Conservation (phyloP, 2,329 filamentous ascomycete genomes). For the Rasamsonia emersonii region DNA sequence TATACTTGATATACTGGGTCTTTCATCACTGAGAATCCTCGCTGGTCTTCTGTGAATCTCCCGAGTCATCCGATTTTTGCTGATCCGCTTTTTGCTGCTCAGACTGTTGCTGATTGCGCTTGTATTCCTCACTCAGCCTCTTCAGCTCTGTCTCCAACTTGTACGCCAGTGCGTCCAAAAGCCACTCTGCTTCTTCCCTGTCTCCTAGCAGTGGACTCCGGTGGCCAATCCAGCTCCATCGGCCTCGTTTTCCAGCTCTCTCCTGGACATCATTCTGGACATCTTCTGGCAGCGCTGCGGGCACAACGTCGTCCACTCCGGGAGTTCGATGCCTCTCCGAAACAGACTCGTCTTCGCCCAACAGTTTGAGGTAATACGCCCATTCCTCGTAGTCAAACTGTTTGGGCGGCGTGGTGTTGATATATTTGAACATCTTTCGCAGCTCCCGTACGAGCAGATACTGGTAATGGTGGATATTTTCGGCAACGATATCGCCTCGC, state of each 20-base stretch:
- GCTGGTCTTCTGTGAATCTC: no score
- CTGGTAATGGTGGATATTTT: slow-evolving; percentile 43
- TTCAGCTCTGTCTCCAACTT: slow-evolving; percentile 31
- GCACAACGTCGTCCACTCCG: background rate
- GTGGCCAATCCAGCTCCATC: slow-evolving; percentile 35
- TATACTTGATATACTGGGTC: no score
- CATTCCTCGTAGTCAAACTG: slow-evolving; percentile 36
- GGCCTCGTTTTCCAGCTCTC: slow-evolving; percentile 5
- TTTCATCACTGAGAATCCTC: no score
- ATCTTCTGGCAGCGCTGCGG: slow-evolving; percentile 3
- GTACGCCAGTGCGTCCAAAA: slow-evolving; percentile 30
- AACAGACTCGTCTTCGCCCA: slow-evolving; percentile 38
- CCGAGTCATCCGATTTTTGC: no score
- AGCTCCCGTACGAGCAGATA: slow-evolving; percentile 31
- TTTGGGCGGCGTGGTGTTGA: slow-evolving; percentile 23
- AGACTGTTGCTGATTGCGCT: no score
- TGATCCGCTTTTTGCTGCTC: slow-evolving; percentile 2
- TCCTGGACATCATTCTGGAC: no score
- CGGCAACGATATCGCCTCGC: slow-evolving; percentile 34
- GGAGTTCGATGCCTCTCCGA: slow-evolving; percentile 21
- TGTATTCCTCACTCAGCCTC: slow-evolving; percentile 19
- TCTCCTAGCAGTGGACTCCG: slow-evolving; percentile 32
- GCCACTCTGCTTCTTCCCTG: slow-evolving; percentile 36
- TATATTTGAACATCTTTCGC: slow-evolving; percentile 29
- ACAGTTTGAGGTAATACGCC: slow-evolving; percentile 41